Evolutionary conservation across 768 basidiomycete genomes (phyloP).

Genomic region (Pleurotus pulmonarius): DNA sequence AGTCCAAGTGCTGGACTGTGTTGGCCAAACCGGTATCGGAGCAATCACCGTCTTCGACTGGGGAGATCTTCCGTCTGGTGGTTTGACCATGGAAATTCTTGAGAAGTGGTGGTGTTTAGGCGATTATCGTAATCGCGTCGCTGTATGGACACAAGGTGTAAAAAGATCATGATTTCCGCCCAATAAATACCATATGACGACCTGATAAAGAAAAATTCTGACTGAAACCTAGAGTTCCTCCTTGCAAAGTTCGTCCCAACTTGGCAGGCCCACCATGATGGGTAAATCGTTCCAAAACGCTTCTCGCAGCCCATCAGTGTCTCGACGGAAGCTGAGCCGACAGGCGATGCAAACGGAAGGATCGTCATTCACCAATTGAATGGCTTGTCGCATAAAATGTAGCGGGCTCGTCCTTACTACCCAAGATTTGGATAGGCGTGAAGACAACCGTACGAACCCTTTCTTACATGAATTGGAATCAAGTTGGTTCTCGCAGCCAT

Average conservation of each 20-base stretch:
- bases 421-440: conserved; percentile 45
- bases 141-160: conserved; percentile 78
- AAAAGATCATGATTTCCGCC: not conserved
- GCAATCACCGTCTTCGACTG: conserved; percentile 68
- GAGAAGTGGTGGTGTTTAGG: conserved; percentile 94
- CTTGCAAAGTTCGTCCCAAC: conserved; percentile 39
- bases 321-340: conserved; percentile 35
- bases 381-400: conserved; percentile 49
- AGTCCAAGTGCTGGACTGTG: no score
- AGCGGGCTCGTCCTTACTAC: conserved; percentile 46
- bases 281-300: conserved; percentile 49
- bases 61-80: conserved; percentile 15
- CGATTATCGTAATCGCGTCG: conserved; percentile 57
- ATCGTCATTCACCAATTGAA: conserved; percentile 33
- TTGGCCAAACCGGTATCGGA: conserved; percentile 42
- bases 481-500: conserved; percentile 28
- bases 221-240: conserved; percentile 19
- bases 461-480: conserved; percentile 20
- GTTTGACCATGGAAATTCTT: conserved; percentile 46
- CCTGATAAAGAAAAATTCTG: not conserved
- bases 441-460: conserved; percentile 38
- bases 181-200: not conserved
- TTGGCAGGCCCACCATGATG: conserved; percentile 36
- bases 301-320: conserved; percentile 33
- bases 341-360: conserved; percentile 39